Evolutionary conservation across 2,329 filamentous ascomycete species (phyloP).

Genomic region (Arthrobotrys musiformis): DNA sequence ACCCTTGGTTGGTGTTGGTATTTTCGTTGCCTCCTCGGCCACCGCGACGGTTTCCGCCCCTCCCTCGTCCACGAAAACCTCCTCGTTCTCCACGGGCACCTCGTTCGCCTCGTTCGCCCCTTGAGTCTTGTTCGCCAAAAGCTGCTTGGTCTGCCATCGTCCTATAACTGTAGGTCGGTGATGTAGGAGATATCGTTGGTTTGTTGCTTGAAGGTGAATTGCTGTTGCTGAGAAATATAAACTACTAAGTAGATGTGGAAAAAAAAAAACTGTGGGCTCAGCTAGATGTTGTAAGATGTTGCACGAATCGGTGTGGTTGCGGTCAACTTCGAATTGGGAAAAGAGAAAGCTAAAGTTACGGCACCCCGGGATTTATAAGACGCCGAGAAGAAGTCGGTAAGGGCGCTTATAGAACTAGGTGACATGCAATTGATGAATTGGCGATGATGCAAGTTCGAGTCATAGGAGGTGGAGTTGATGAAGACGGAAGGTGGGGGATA

Average conservation of each 20-base stretch:
- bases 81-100: conserved; percentile 64
- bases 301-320: background rate
- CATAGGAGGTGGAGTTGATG: conserved; percentile 18
- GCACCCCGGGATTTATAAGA: background rate
- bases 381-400: background rate
- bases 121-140: conserved; percentile 54
- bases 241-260: too few species aligned
- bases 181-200: background rate
- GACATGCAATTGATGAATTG: background rate
- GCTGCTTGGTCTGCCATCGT: conserved; percentile 51
- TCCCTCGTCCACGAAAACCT: conserved; percentile 62
- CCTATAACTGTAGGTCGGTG: conserved; percentile 54
- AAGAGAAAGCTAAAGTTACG: background rate
- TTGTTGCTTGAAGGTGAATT: background rate
- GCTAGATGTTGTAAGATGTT: background rate
- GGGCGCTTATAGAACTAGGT: background rate
- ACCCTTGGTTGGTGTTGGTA: background rate
- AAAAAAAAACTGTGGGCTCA: background rate
- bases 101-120: conserved; percentile 63
- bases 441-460: conserved; percentile 31
- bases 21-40: conserved; percentile 57
- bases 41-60: conserved; percentile 60
- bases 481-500: conserved; percentile 20
- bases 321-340: background rate
- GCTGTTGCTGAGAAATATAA: background rate